phyloP scores from a whole-genome alignment of 768 basidiomycete genomes.

The Russula sp. region DNA sequence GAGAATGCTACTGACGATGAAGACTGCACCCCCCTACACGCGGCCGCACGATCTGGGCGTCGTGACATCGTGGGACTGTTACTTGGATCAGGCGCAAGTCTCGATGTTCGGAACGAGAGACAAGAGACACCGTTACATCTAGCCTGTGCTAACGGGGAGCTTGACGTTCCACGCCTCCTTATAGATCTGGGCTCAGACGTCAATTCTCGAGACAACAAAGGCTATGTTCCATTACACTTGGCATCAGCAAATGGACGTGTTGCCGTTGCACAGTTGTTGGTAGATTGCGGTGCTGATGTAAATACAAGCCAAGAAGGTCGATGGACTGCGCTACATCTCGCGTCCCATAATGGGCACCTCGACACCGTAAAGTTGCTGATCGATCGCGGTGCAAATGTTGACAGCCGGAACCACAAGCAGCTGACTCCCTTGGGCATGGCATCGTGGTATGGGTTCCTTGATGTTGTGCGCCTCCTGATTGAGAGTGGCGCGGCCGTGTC shows the following conservation, averaged over 20 bases:
- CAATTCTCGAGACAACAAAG: background rate
- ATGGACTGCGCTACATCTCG: background rate
- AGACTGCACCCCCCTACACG: slow-evolving; percentile 9
- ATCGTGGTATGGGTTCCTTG: no score
- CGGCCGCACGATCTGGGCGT: slow-evolving; percentile 1
- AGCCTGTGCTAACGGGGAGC: background rate
- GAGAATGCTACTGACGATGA: background rate
- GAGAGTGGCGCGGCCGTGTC: no score
- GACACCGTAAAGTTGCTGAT: background rate
- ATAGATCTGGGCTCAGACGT: background rate
- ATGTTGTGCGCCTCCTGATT: no score
- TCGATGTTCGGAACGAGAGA: background rate
- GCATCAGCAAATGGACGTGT: background rate
- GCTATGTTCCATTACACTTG: background rate
- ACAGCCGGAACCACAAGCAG: no score
- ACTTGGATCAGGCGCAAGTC: background rate
- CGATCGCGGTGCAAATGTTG: background rate
- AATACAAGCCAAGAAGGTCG: background rate
- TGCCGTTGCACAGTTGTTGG: background rate
- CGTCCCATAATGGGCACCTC: background rate
- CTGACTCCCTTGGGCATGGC: no score
- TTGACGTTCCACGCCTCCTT: background rate
- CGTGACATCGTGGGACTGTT: background rate
- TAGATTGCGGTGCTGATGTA: background rate
- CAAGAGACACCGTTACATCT: background rate